These are phyloP conservation scores for Zymoseptoria brevis DNA, from an alignment of 2,329 filamentous ascomycete genomes.

Conservation along the genomic window DNA sequence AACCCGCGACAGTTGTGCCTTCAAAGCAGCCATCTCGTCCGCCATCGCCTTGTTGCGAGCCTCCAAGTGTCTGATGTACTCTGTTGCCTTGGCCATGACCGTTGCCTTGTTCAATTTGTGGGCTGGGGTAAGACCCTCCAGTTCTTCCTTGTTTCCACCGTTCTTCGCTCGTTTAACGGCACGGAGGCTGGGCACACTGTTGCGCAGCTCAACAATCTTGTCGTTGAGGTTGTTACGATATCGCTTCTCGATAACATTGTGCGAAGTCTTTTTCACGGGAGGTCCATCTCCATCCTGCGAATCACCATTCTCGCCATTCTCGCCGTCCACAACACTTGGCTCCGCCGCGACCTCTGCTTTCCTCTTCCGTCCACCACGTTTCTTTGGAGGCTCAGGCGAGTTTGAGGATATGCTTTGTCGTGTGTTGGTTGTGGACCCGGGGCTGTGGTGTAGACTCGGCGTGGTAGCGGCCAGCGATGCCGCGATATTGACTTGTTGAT, in stretches of 20 bases:
- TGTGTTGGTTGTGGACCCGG: constrained; percentile 23
- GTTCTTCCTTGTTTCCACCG: constrained; percentile 70
- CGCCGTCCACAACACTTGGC: constrained; percentile 10
- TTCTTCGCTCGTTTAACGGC: constrained; percentile 57
- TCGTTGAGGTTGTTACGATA: constrained; percentile 96
- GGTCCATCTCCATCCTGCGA: constrained; percentile 31
- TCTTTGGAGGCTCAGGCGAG: constrained; percentile 28
- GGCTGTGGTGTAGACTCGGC: constrained; percentile 25
- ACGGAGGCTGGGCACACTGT: constrained; percentile 83
- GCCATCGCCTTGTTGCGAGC: constrained; percentile 76
- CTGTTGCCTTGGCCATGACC: constrained; percentile 87
- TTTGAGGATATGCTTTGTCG: constrained; percentile 26
- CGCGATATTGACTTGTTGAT: constrained; percentile 13
- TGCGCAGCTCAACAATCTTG: constrained; percentile 85
- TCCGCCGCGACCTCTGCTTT: constrained; percentile 26
- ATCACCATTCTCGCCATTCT: constrained; percentile 37
- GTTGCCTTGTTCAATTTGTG: constrained; percentile 98
- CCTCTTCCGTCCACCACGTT: constrained; percentile 29
- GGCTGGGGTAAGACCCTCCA: constrained; percentile 61
- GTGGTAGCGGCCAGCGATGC: constrained; percentile 14
- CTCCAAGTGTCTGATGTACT: constrained; percentile 90
- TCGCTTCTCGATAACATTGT: constrained; percentile 97
- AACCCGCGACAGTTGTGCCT: constrained; percentile 56
- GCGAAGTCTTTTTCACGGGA: constrained; percentile 78
- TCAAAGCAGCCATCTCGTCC: constrained; percentile 74